A percentile compares a stretch with the other conserved stretches of the same genome.
phyloP scores from a whole-genome alignment of 2,329 filamentous ascomycete species.

The Pseudopithomyces maydicus region DNA sequence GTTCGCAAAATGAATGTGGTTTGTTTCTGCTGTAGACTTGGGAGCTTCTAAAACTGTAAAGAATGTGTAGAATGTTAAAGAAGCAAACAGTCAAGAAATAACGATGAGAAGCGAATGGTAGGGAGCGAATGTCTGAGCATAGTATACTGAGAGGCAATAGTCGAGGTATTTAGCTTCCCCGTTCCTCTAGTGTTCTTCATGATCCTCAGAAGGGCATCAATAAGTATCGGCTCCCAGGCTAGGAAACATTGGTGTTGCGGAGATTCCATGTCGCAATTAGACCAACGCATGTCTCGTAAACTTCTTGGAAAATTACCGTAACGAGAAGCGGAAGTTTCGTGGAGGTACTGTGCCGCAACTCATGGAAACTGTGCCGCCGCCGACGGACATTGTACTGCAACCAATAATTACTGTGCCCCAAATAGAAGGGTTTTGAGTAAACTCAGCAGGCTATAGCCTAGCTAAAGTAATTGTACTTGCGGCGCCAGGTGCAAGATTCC shows the following conservation, averaged over 20 bases:
- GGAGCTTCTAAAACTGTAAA: not conserved
- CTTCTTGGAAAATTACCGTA: constrained; percentile 2
- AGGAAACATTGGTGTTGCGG: not conserved
- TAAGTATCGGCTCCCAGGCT: not conserved
- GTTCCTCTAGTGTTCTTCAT: no score
- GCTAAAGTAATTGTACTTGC: no score
- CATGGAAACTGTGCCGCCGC: no score
- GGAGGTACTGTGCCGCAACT: not conserved
- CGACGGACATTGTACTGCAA: not conserved
- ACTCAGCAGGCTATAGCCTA: not conserved
- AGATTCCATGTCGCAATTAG: not conserved
- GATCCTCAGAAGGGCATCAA: not conserved
- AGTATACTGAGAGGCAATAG: not conserved
- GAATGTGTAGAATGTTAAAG: constrained; percentile 6
- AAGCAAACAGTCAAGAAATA: constrained; percentile 1
- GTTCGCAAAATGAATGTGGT: constrained; percentile 5
- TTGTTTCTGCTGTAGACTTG: constrained; percentile 4
- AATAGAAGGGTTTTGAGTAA: not conserved
- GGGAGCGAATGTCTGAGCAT: not conserved
- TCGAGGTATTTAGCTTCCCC: not conserved
- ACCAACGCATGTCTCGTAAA: no score
- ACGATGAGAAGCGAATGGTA: not conserved
- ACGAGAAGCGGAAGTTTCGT: not conserved
- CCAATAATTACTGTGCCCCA: not conserved
- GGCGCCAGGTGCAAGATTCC: no score